Conservation (phyloP, 1,139 yeast genomes). For the Arxiozyma slooffiae region DNA sequence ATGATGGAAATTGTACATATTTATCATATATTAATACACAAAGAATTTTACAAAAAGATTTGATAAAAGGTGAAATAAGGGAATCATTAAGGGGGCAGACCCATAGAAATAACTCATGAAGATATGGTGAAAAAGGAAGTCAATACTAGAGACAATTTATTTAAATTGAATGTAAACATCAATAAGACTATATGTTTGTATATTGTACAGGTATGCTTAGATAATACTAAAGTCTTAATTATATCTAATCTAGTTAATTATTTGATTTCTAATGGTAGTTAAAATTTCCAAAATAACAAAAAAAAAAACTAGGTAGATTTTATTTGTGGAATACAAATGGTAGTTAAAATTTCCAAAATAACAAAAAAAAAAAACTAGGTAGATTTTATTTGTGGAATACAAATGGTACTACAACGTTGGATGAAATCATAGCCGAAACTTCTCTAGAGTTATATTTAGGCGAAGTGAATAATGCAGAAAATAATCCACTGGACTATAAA, state of each 20-base stretch:
- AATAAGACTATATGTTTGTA: constrained; percentile 47
- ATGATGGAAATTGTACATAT: constrained; percentile 66
- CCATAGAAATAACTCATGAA: constrained; percentile 67
- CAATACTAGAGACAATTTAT: constrained; percentile 69
- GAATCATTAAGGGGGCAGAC: constrained; percentile 46
- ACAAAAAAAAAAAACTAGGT: constrained; percentile 34
- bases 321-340: constrained; percentile 62
- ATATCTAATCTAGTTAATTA: constrained; percentile 71
- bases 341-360: constrained; percentile 62
- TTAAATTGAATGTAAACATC: constrained; percentile 64
- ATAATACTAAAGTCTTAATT: constrained; percentile 49
- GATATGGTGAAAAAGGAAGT: constrained; percentile 77
- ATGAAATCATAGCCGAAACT: constrained; percentile 60
- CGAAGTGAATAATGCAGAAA: constrained; percentile 14
- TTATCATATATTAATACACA: constrained; percentile 61
- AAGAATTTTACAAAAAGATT: constrained; percentile 32
- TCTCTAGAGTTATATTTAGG: constrained; percentile 37
- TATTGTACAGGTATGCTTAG: constrained; percentile 49
- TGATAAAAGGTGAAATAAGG: constrained; percentile 41
- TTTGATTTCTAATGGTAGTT: constrained; percentile 66
- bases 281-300: constrained; percentile 63
- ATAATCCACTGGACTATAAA: constrained; percentile 11
- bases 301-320: constrained; percentile 37
- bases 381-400: constrained; percentile 50
- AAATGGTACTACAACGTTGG: constrained; percentile 67